These are phyloP conservation scores for Tricholoma bakamatsutake DNA, from an alignment of 768 basidiomycete genomes.

Conservation along the genomic window DNA sequence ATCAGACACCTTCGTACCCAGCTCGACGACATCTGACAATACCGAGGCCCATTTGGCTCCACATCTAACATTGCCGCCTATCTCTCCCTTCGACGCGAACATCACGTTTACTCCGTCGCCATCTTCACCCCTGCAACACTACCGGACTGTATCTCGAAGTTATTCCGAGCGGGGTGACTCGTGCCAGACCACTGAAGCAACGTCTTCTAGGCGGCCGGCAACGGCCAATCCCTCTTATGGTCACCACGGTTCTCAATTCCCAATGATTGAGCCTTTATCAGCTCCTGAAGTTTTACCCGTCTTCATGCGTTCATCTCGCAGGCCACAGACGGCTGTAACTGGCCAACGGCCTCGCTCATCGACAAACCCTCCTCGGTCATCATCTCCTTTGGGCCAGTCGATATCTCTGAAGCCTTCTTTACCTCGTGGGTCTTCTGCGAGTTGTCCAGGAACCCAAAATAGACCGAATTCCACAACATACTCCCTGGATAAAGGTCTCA, in stretches of 20 bases:
- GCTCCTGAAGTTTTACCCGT: slow-evolving; percentile 1
- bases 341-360: slow-evolving; percentile 33
- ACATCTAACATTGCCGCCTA: slow-evolving; percentile 24
- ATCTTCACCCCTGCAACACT: slow-evolving; percentile 28
- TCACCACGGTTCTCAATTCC: neutral
- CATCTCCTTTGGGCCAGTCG: neutral
- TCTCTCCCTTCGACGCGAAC: slow-evolving; percentile 22
- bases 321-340: slow-evolving; percentile 11
- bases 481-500: slow-evolving; percentile 36
- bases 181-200: neutral
- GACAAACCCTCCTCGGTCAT: slow-evolving; percentile 68
- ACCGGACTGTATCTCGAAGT: slow-evolving; percentile 35
- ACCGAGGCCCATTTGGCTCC: slow-evolving; percentile 14
- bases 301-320: neutral
- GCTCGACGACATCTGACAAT: slow-evolving; percentile 1
- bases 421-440: slow-evolving; percentile 11
- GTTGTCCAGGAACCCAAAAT: neutral
- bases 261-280: neutral
- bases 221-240: neutral
- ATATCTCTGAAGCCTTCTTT: slow-evolving; percentile 17
- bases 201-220: neutral
- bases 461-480: slow-evolving; percentile 26
- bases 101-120: slow-evolving; percentile 24
- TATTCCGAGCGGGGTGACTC: slow-evolving; percentile 27
- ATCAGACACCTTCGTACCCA: slow-evolving; percentile 16